Base-by-base conservation (phyloP, 2,329 filamentous ascomycete species). In the Capronia coronata region DNA sequence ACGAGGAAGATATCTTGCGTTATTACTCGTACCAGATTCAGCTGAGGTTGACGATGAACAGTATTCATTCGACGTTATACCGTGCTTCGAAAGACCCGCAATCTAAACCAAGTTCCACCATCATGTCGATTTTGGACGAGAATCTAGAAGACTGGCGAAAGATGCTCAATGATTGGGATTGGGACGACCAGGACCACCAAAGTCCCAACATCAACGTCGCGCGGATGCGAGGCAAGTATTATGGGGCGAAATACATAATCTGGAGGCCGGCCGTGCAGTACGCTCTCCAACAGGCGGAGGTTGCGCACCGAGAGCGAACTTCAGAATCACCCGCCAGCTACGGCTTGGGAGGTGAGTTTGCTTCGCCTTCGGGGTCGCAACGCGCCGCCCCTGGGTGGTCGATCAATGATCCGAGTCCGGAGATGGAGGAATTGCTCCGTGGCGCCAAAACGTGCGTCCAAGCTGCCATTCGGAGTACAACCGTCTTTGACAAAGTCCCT, bases 211-310 rank as follows among this genome's bases (percentile, higher is more conserved):
- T 97, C 52, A 80, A 96, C 13, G 75, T 80, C 10, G 91, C 91
- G 25, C 80, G 93, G 18, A 74, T 97, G 54, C 83, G 91, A 35
- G 93, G 87, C 11, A 97, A 98, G 66, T 97, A 93, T 67, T 97
- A 91, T 74, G 93, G 93, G 16, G 90, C 88, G 0, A 80, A 85
- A 57, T 89, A 94, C 55, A 90, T 97, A 63, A 90, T 91, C 21
- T 86, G 93, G 64, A 80, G 93, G 19, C 87, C 87, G 1, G 88
- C 91, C 52, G 67, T 84, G 16, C 77, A 79, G 58, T 75, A 79
- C 48, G 77, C 76, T 2, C 71, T 83, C 2, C 76, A 82, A 54
- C 46, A 53, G 9, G 48, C 39, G 8, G 38, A 19, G 32, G 41
- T 48, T 19, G 40, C 39, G 10, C 18, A 44, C 16, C 10, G 34